Base-by-base conservation (phyloP, 2,329 filamentous ascomycete genomes). In the Mollisiaceae sp. region DNA sequence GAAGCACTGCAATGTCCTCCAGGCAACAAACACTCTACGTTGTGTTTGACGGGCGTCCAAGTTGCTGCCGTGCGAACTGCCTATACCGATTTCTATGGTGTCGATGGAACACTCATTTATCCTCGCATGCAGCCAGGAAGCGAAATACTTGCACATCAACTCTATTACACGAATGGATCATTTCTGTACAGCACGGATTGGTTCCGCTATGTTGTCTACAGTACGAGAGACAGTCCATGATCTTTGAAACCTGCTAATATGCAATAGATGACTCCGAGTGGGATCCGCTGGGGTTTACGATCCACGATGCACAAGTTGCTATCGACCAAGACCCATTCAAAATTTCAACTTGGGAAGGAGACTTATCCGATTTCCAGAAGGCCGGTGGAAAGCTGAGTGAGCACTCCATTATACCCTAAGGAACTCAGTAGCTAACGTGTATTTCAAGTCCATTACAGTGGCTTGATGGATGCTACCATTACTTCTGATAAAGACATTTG, bases 111-210 rank as follows among this genome's bases (percentile, higher is more conserved):
- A 4, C 73, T 85, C 1, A 77, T 84, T 18, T 85, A 81, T 71
- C 83, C 83, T 1, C 77, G 79, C n/a, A 79, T 85, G 72, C 79
- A 83, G 59, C 82, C 81, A 8, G 83, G 83, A 18, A 69, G 75
- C 11, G 79, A 80, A 12, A 78, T 15, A 84, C 8, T 64, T 3
- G 63, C 60, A 1, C 32, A 41, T 54, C 5, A 18, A 1, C 47
- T 56, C 20, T 65, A 59, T 22, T 63, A 65, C 24, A 56, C 56
- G 14, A 24, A 52, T n/a, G 63, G 60, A n/a, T 47, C 62, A 20
- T 65, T 67, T 32, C 36, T 52, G 11, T 67, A 63, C 55, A 63
- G 63, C 35, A 55, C 18, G 0, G 66, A 67, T 62, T 67, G 66
- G 66, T 67, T 61, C 18, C 45, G 43, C 20, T 65, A 65, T 52